Evolutionary conservation across 495 filamentous ascomycete genomes (phyloP), one percentile per base, ranked within the genome.

Genomic region (Penicillium paxilli): DNA sequence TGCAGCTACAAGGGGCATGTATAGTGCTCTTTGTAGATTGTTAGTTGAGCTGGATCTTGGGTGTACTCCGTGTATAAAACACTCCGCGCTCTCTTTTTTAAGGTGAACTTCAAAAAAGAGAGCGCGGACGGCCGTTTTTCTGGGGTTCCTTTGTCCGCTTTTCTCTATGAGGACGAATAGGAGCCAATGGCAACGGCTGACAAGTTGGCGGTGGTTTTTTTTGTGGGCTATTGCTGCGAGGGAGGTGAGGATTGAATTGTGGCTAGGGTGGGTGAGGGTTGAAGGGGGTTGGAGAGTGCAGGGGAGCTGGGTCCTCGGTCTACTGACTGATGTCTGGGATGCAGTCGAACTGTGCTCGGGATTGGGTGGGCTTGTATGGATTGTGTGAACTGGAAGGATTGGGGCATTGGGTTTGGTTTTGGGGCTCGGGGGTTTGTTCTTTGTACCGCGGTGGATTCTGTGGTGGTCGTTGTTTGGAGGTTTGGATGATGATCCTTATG

Each of bases 111-210:
- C n/a, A n/a, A n/a, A n/a, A n/a, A n/a, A 28, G 26, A 11, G 26
- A 5, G 26, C 19, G 16, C 24, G 54, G 32, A 38, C 40, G 49
- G 70, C 72, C 72, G 66, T 66, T 64, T 65, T 32, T 65, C 60
- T 75, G 73, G 73, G 66, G 74, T 74, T 77, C 68, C 67, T 70
- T 40, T 53, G 67, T 74, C 68, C 64, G 67, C 72, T 79, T 67
- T 67, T 44, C 56, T 64, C 74, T 51, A 72, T 76, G 74, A 73
- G 70, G 73, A 71, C 69, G 47, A 60, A 30, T 60, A 63, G 69
- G 71, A 75, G 73, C 74, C 59, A 79, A 79, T 76, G 75, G 75
- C 75, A 68, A 65, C 65, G 74, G 74, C 67, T 59, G 25, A 77
- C 58, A 79, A 55, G 33, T 50, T 52, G 37, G 21, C 16, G 17